Percentiles rank a stretch among this genome's conserved stretches.
phyloP scores from a whole-genome alignment of 2,329 filamentous ascomycete species.

The Metarhizium humberi region DNA sequence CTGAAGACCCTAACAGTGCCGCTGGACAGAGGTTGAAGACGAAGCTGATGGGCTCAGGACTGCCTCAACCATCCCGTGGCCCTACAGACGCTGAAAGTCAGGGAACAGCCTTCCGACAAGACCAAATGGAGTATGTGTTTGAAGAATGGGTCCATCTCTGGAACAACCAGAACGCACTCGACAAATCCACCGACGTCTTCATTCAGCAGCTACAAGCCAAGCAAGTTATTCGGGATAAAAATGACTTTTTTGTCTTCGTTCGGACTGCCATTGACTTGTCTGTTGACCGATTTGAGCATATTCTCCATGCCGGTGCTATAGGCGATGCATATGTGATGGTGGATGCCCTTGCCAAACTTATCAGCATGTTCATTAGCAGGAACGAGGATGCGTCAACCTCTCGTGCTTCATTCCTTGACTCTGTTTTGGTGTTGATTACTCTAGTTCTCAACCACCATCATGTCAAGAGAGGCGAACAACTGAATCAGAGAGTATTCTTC shows the following conservation, averaged over 20 bases:
- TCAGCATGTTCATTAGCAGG: slow-evolving; percentile 66
- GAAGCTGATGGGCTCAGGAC: slow-evolving; percentile 38
- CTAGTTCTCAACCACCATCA: slow-evolving; percentile 82
- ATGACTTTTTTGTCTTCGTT: slow-evolving; percentile 73
- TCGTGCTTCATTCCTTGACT: slow-evolving; percentile 66
- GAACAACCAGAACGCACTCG: slow-evolving; percentile 66
- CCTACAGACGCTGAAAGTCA: slow-evolving; percentile 43
- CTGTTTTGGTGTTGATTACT: slow-evolving; percentile 66
- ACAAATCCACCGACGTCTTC: slow-evolving; percentile 65
- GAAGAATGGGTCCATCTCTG: slow-evolving; percentile 86
- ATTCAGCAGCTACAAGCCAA: slow-evolving; percentile 73
- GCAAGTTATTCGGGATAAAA: slow-evolving; percentile 61
- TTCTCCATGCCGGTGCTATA: slow-evolving; percentile 51
- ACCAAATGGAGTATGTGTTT: slow-evolving; percentile 91
- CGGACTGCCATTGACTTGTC: slow-evolving; percentile 73
- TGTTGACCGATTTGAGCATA: slow-evolving; percentile 67
- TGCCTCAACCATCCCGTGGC: slow-evolving; percentile 29
- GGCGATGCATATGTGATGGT: slow-evolving; percentile 50
- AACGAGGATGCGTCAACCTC: slow-evolving; percentile 55
- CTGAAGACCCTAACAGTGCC: slow-evolving; percentile 56
- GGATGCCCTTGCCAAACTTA: slow-evolving; percentile 75
- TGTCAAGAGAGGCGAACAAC: slow-evolving; percentile 66
- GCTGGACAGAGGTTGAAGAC: slow-evolving; percentile 63
- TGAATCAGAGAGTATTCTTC: slow-evolving; percentile 87
- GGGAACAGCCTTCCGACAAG: slow-evolving; percentile 45